A percentile compares a stretch with the other conserved stretches of the same genome.
Evolutionary conservation across 225 moss, liverwort and hornwort species (phyloP).

Genomic region (Physcomitrellopsis africana): DNA sequence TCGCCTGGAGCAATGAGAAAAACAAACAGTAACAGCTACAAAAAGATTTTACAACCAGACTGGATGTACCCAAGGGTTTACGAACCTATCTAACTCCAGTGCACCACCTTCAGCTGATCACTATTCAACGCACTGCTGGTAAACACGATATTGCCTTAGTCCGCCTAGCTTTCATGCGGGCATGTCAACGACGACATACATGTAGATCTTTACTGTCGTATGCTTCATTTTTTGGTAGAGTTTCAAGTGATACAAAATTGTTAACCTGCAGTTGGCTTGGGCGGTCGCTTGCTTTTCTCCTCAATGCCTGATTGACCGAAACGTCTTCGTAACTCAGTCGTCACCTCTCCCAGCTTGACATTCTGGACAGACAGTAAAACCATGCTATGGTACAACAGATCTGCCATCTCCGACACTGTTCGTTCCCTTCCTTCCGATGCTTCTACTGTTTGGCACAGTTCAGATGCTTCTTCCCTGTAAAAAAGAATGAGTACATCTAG

Average conservation of each 20-base stretch:
- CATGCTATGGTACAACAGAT: conserved; percentile 94
- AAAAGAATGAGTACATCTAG: not conserved
- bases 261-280: conserved; percentile 39
- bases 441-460: conserved; percentile 90
- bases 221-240: conserved; percentile 18
- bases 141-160: not conserved
- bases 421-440: conserved; percentile 78
- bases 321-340: conserved; percentile 68
- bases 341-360: conserved; percentile 89
- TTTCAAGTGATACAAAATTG: conserved; percentile 22
- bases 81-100: conserved; percentile 18
- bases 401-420: conserved; percentile 96
- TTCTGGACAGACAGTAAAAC: conserved; percentile 84
- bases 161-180: not conserved
- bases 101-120: conserved; percentile 6
- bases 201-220: not conserved
- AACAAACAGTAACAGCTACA: conserved; percentile 10
- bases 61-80: conserved; percentile 14
- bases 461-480: conserved; percentile 93
- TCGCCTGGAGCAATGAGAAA: not conserved
- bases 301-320: conserved; percentile 91
- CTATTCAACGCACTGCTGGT: conserved; percentile 7
- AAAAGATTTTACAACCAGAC: conserved; percentile 8
- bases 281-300: conserved; percentile 72
- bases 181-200: conserved; percentile 9